Conservation (phyloP, 2,329 filamentous ascomycete species). For the Cladosporium sp. region DNA sequence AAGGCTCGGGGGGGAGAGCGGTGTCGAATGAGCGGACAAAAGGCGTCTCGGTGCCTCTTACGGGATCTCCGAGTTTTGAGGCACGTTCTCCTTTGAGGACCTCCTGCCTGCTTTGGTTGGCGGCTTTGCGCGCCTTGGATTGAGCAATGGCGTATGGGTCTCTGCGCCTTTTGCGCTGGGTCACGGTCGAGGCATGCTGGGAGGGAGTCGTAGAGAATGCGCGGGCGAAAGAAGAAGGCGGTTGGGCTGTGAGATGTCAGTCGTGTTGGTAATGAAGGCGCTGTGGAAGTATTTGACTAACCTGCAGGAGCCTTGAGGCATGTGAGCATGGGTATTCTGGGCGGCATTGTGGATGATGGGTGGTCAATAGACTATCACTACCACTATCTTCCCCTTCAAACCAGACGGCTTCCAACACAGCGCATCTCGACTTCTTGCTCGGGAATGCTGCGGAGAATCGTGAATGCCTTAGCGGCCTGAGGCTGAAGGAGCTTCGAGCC, state of each 20-base stretch:
- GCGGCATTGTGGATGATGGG: constrained; percentile 37
- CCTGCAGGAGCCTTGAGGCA: constrained; percentile 41
- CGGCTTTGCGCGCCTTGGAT: constrained; percentile 76
- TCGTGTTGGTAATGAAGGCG: neutral
- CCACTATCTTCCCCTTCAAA: neutral
- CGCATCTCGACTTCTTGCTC: constrained; percentile 14
- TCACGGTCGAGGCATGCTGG: constrained; percentile 52
- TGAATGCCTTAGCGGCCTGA: too few species aligned
- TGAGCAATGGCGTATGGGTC: constrained; percentile 83
- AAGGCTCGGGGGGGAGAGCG: constrained; percentile 39
- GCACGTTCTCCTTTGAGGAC: constrained; percentile 64
- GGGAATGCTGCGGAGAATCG: constrained; percentile 8
- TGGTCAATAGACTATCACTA: constrained; percentile 4
- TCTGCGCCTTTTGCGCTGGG: constrained; percentile 62
- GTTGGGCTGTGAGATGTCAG: constrained; percentile 12
- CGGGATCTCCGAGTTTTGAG: constrained; percentile 66
- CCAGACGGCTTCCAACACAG: neutral
- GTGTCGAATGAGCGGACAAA: constrained; percentile 80
- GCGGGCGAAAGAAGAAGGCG: constrained; percentile 20
- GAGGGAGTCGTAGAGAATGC: constrained; percentile 61
- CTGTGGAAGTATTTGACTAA: constrained; percentile 19
- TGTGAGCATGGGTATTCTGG: constrained; percentile 41
- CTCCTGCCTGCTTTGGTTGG: constrained; percentile 71
- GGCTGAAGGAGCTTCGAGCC: too few species aligned
- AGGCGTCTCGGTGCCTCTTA: constrained; percentile 73